A percentile compares a stretch with the other conserved stretches of the same genome.
Evolutionary conservation across 805 yeast species (phyloP).

Genomic region (Spathaspora girioi): DNA sequence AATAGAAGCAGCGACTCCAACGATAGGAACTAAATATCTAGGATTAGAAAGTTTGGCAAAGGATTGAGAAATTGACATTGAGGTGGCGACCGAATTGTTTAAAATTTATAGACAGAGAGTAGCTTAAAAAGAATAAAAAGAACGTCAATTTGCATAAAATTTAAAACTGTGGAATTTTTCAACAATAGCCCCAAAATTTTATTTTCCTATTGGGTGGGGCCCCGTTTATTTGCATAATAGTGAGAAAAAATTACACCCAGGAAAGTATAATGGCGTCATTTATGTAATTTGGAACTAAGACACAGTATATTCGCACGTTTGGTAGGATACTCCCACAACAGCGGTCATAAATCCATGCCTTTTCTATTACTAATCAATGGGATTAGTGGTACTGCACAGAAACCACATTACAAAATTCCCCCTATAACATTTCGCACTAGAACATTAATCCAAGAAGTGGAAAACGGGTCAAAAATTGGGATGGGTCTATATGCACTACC

Average conservation of each 20-base stretch:
- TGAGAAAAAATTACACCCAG: no score
- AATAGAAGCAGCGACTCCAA: conserved; percentile 26
- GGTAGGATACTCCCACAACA: no score
- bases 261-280: neutral
- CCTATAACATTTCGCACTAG: no score
- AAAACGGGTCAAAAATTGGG: neutral
- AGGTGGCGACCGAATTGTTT: neutral
- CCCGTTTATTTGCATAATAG: no score
- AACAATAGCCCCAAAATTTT: neutral
- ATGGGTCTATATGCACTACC: neutral
- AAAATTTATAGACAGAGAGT: neutral
- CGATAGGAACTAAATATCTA: conserved; percentile 25
- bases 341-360: neutral
- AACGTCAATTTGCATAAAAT: neutral
- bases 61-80: neutral
- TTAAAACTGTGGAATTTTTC: neutral
- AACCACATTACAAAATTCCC: no score
- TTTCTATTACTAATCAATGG: neutral
- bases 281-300: no score
- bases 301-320: no score
- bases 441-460: no score
- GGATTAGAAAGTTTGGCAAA: conserved; percentile 23
- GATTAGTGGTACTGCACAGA: neutral
- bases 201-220: neutral
- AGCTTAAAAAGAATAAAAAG: neutral